These are phyloP conservation scores for Trypanosoma scelopori DNA, from an alignment of 208 protist species.

Conservation along the genomic window DNA sequence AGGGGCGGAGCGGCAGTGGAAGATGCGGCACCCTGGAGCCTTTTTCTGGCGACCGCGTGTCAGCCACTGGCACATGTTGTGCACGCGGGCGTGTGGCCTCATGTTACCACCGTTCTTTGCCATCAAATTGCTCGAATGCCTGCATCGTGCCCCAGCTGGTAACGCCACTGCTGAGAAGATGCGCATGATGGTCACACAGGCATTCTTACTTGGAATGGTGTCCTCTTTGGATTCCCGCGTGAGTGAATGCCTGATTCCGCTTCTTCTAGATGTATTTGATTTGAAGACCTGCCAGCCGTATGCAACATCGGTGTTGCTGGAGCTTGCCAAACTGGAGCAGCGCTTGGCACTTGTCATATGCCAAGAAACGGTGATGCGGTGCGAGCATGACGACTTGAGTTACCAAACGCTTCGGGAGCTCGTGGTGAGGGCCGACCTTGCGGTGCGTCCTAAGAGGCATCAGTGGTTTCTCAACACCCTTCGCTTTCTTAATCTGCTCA, in stretches of 20 bases:
- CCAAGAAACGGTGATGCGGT: conserved; percentile 19
- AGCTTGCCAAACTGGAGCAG: conserved; percentile 14
- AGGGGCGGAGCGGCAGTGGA: neutral
- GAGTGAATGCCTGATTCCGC: conserved; percentile 24
- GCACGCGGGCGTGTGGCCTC: conserved; percentile 54
- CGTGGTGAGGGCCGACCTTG: conserved; percentile 10
- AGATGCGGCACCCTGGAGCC: neutral
- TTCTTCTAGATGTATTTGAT: conserved; percentile 33
- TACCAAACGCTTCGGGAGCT: conserved; percentile 21
- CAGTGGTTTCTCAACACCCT: conserved; percentile 28
- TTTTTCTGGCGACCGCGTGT: conserved; percentile 28
- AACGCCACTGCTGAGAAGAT: conserved; percentile 19
- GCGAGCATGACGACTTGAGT: conserved; percentile 16
- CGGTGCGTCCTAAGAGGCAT: conserved; percentile 6
- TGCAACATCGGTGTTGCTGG: conserved; percentile 16
- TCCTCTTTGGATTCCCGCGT: conserved; percentile 15
- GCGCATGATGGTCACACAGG: conserved; percentile 23
- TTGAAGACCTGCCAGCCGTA: conserved; percentile 21
- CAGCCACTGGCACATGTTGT: conserved; percentile 77
- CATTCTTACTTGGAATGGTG: conserved; percentile 13
- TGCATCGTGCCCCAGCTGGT: conserved; percentile 38
- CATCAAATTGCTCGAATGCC: conserved; percentile 54
- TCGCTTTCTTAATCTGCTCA: conserved; percentile 21
- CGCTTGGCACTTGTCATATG: conserved; percentile 27
- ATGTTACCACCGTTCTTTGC: conserved; percentile 65